These are phyloP conservation scores for Otatea glauca DNA, from an alignment of 176 grass and related monocot species.

Conservation along the genomic window DNA sequence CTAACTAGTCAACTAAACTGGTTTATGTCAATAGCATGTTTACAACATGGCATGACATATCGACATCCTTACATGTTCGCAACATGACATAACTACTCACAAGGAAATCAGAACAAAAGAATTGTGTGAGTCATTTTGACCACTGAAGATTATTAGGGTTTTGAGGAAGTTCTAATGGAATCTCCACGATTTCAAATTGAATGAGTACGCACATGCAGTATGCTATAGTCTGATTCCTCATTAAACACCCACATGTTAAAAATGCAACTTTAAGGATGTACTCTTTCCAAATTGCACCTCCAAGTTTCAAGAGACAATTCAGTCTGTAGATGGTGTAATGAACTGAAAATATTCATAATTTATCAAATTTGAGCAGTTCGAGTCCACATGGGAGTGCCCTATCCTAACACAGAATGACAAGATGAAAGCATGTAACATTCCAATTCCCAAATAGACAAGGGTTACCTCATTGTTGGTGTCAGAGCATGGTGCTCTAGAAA, in stretches of 20 bases:
- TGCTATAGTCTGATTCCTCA: not conserved
- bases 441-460: constrained; percentile 4
- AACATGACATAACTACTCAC: not conserved
- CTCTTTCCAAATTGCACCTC: not conserved
- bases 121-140: not conserved
- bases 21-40: not conserved
- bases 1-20: constrained; percentile 16
- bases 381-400: not conserved
- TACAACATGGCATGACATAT: not conserved
- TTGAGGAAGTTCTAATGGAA: not conserved
- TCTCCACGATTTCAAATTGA: not conserved
- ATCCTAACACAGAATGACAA: not conserved
- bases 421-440: not conserved
- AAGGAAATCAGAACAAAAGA: not conserved
- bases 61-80: not conserved
- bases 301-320: not conserved
- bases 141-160: not conserved
- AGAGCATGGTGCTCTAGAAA: constrained; percentile 51
- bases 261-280: not conserved
- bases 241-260: not conserved
- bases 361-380: not conserved
- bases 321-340: not conserved
- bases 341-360: not conserved
- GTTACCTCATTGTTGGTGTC: constrained; percentile 61
- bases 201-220: not conserved